Percentiles rank a stretch among this genome's conserved stretches.
phyloP scores from a whole-genome alignment of 176 grass and related monocot species.

The Dendrocalamus sinicus region DNA sequence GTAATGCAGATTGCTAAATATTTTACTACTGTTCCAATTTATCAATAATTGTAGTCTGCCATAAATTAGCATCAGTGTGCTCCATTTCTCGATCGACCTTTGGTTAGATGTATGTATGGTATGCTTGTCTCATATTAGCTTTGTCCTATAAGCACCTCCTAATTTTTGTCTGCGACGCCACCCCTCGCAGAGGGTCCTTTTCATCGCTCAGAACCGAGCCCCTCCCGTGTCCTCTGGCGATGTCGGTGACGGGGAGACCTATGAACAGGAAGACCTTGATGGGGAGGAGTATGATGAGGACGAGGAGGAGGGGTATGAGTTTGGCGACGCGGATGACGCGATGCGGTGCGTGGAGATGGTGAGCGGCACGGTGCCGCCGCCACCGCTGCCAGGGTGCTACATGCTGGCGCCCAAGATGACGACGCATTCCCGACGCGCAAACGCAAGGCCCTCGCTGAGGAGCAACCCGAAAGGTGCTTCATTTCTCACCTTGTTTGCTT shows the following conservation, averaged over 20 bases:
- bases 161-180: too few relatives aligned
- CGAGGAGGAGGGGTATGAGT: slow-evolving; percentile 52
- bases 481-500: background rate
- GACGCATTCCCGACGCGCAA: slow-evolving; percentile 69
- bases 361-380: background rate
- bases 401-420: slow-evolving; percentile 48
- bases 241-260: background rate
- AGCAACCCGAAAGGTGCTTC: slow-evolving; percentile 45
- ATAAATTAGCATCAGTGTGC: too few relatives aligned
- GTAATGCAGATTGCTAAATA: too few relatives aligned
- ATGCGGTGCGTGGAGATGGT: slow-evolving; percentile 49
- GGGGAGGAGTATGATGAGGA: slow-evolving; percentile 38
- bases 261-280: background rate
- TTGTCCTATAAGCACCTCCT: too few relatives aligned
- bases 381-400: background rate
- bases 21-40: too few relatives aligned
- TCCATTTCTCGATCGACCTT: too few relatives aligned
- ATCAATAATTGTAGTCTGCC: too few relatives aligned
- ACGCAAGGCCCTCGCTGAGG: slow-evolving; percentile 66
- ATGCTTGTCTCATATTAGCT: too few relatives aligned
- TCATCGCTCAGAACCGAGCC: background rate
- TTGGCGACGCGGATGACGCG: slow-evolving; percentile 47
- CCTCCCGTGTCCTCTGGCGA: background rate
- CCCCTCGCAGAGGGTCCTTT: too few relatives aligned
- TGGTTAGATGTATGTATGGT: too few relatives aligned